phyloP scores from a whole-genome alignment of 345 rosid species.

The Heritiera fomes region DNA sequence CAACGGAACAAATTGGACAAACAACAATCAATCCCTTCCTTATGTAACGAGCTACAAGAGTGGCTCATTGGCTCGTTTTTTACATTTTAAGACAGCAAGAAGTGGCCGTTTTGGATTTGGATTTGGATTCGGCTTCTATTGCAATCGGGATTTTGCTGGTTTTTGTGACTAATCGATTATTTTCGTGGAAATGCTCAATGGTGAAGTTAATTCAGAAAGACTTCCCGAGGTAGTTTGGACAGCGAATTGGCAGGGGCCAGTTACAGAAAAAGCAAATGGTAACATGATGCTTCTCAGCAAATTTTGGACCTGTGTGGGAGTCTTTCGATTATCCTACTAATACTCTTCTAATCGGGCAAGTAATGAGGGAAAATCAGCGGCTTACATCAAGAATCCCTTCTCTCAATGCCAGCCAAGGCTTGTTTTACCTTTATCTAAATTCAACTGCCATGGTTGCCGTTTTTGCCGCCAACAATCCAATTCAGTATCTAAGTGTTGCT shows the following conservation, averaged over 20 bases:
- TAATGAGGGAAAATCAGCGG: neutral
- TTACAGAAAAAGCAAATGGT: conserved; percentile 13
- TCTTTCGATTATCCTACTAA: conserved; percentile 29
- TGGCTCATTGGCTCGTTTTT: conserved; percentile 1
- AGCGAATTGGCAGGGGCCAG: neutral
- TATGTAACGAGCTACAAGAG: neutral
- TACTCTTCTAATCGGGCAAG: conserved; percentile 26
- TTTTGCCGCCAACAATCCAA: neutral
- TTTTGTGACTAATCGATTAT: neutral
- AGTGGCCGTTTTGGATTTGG: neutral
- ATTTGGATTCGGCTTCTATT: neutral
- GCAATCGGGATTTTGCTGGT: neutral
- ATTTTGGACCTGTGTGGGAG: conserved; percentile 27
- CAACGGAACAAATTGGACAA: conserved; percentile 2
- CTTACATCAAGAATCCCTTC: conserved; percentile 20
- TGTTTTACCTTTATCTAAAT: neutral
- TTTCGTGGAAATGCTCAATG: neutral
- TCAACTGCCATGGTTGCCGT: neutral
- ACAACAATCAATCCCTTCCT: conserved; percentile 14
- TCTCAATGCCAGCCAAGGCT: neutral
- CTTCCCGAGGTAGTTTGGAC: conserved; percentile 4
- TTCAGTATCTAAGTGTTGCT: neutral
- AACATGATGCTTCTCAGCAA: conserved; percentile 27
- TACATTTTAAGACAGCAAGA: neutral
- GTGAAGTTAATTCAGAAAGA: neutral